These are phyloP conservation scores for Cyclocybe cylindracea DNA, from an alignment of 768 basidiomycete species.

Conservation along the genomic window DNA sequence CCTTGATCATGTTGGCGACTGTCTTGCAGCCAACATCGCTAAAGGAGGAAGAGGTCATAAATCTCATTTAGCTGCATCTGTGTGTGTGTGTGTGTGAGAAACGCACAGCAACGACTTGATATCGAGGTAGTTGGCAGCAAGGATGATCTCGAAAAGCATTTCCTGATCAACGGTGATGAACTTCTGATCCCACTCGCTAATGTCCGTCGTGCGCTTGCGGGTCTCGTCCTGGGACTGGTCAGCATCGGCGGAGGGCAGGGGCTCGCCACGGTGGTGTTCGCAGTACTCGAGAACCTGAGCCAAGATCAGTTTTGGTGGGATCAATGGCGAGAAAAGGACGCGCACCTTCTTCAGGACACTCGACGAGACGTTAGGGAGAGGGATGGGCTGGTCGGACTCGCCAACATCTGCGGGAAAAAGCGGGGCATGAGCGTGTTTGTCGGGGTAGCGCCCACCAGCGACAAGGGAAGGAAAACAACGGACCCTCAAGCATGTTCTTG, in stretches of 20 bases:
- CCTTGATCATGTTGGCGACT: slow-evolving; percentile 99
- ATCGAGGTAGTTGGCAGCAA: slow-evolving; percentile 99
- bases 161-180: slow-evolving; percentile 99
- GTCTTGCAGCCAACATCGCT: slow-evolving; percentile 99
- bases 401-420: slow-evolving; percentile 70
- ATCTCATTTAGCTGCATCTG: not conserved
- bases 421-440: slow-evolving; percentile 12
- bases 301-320: slow-evolving; percentile 8
- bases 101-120: slow-evolving; percentile 97
- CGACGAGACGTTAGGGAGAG: slow-evolving; percentile 91
- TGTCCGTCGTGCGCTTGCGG: slow-evolving; percentile 97
- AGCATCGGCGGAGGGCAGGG: slow-evolving; percentile 83
- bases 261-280: slow-evolving; percentile 97
- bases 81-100: not conserved
- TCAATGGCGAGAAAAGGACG: slow-evolving; percentile 8
- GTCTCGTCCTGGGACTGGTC: slow-evolving; percentile 89
- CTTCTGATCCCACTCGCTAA: slow-evolving; percentile 99
- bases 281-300: slow-evolving; percentile 95
- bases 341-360: slow-evolving; percentile 89
- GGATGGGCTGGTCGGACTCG: slow-evolving; percentile 92
- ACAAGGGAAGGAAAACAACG: slow-evolving; percentile 31
- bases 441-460: slow-evolving; percentile 6
- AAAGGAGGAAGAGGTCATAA: slow-evolving; percentile 4
- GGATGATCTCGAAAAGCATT: slow-evolving; percentile 99
- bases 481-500: slow-evolving; percentile 99